A percentile compares a stretch with the other conserved stretches of the same genome.
Evolutionary conservation across 2,329 filamentous ascomycete genomes (phyloP).

Genomic region (Herpomyces periplanetae): DNA sequence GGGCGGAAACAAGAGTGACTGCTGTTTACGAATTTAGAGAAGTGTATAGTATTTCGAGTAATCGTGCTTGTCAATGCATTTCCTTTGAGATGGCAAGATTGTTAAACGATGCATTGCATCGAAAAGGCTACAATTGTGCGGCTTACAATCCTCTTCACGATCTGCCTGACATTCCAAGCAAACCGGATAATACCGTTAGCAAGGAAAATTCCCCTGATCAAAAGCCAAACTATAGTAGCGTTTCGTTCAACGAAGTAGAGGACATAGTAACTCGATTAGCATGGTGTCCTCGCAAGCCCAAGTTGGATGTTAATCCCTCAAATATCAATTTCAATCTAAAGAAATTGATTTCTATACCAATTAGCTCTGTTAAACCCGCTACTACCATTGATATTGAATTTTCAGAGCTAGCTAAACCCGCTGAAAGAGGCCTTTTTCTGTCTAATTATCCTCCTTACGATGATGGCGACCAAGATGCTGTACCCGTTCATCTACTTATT

Average conservation of each 20-base stretch:
- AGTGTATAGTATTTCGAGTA: conserved; percentile 24
- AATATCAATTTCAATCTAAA: conserved; percentile 5
- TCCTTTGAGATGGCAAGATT: conserved; percentile 25
- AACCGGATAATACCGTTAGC: conserved; percentile 10
- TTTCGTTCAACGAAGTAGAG: conserved; percentile 34
- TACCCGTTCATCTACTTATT: conserved; percentile 32
- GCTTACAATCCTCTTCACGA: conserved; percentile 3
- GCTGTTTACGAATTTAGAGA: conserved; percentile 69
- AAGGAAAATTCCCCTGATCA: conserved; percentile 6
- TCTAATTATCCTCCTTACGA: conserved; percentile 12
- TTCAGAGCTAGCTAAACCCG: conserved; percentile 25
- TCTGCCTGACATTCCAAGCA: conserved; percentile 5
- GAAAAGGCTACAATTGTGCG: conserved; percentile 3
- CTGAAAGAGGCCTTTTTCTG: conserved; percentile 32
- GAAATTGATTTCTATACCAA: not conserved
- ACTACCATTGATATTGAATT: conserved; percentile 23
- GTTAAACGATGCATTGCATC: conserved; percentile 12
- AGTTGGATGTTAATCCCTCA: conserved; percentile 7
- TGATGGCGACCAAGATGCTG: conserved; percentile 50
- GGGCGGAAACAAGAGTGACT: conserved; percentile 55
- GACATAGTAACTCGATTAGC: conserved; percentile 31
- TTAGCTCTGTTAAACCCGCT: conserved; percentile 6
- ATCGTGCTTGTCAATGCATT: conserved; percentile 31
- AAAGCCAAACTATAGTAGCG: conserved; percentile 4
- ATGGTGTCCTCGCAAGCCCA: conserved; percentile 20